These are phyloP conservation scores for Acrodontium crateriforme DNA, from an alignment of 2,329 filamentous ascomycete genomes.

Conservation along the genomic window DNA sequence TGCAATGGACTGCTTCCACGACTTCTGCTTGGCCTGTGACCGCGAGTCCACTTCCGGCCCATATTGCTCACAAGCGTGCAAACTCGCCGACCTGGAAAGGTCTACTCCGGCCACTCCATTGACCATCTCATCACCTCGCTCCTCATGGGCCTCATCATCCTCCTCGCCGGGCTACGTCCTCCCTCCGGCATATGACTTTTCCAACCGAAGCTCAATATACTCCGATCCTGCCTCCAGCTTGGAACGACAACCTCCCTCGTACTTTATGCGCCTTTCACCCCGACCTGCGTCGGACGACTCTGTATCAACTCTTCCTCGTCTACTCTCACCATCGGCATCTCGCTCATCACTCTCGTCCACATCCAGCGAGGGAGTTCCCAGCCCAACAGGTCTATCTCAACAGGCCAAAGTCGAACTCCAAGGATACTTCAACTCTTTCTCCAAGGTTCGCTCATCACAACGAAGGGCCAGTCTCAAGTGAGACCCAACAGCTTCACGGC, in stretches of 20 bases:
- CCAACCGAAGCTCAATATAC: conserved; percentile 35
- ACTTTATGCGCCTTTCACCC: conserved; percentile 17
- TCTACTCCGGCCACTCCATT: conserved; percentile 29
- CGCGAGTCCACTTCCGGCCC: conserved; percentile 66
- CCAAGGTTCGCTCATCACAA: conserved; percentile 54
- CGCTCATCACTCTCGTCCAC: conserved; percentile 74
- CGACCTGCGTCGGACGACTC: conserved; percentile 14
- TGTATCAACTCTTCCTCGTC: conserved; percentile 20
- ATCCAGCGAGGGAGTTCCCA: conserved; percentile 39
- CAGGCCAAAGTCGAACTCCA: conserved; percentile 67
- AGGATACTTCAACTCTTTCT: conserved; percentile 78
- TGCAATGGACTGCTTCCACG: conserved; percentile 58
- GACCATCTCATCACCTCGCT: conserved; percentile 30
- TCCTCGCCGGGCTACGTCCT: conserved; percentile 5
- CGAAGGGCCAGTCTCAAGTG: conserved; percentile 23
- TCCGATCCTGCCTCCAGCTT: conserved; percentile 1
- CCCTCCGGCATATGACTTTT: conserved; percentile 25
- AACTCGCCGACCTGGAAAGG: conserved; percentile 74
- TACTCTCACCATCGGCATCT: conserved; percentile 51
- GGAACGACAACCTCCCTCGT: conserved; percentile 3
- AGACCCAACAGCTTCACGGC: no score
- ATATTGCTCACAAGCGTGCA: conserved; percentile 88
- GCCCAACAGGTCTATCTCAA: conserved; percentile 39
- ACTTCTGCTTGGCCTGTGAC: conserved; percentile 91
- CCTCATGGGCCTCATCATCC: conserved; percentile 13